Evolutionary conservation across 176 grass and related monocot species (phyloP).

Genomic region (Triticum aestivum): IWGSC_CS_RefSeq_v2.1 NC_057798.1:553335799-553336298

Average conservation of each 20-base stretch:
- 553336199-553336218: conserved; percentile 52
- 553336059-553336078: conserved; percentile 62
- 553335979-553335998: conserved; percentile 67
- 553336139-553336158: conserved; percentile 58
- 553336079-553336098: conserved; percentile 71
- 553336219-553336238: conserved; percentile 48
- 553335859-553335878: not conserved
- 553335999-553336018: conserved; percentile 67
- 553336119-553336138: conserved; percentile 73
- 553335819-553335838: too few relatives aligned
- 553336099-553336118: conserved; percentile 68
- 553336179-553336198: conserved; percentile 30
- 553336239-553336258: conserved; percentile 35
- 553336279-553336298: conserved; percentile 58
- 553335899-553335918: conserved; percentile 59
- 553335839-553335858: not conserved
- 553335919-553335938: conserved; percentile 71
- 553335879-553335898: conserved; percentile 67
- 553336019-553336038: conserved; percentile 55
- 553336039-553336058: conserved; percentile 77
- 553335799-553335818: not conserved
- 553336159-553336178: conserved; percentile 77
- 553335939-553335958: conserved; percentile 51
- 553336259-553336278: conserved; percentile 57
- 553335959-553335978: conserved; percentile 47